Conservation (phyloP, 768 basidiomycete genomes). For the Serendipita vermifera region DNA sequence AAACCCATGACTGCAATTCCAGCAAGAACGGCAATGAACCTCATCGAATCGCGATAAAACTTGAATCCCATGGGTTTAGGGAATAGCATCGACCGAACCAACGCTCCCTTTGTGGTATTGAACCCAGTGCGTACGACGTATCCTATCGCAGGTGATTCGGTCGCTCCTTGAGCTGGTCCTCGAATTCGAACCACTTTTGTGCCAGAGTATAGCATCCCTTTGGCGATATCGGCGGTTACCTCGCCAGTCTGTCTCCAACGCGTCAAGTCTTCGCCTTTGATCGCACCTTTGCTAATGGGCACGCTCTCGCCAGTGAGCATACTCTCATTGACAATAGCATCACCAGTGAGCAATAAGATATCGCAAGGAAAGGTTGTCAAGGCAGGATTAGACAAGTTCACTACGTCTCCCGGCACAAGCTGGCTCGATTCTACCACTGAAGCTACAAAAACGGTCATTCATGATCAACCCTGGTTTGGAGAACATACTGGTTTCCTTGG, state of each 20-base stretch:
- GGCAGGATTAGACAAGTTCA: slow-evolving; percentile 71
- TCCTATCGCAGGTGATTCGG: slow-evolving; percentile 54
- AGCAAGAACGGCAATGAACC: slow-evolving; percentile 84
- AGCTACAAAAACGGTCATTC: slow-evolving; percentile 36
- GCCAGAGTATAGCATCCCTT: slow-evolving; percentile 79
- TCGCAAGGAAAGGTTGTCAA: slow-evolving; percentile 76
- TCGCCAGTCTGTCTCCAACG: slow-evolving; percentile 59
- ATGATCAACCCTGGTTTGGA: background rate
- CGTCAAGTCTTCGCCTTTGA: slow-evolving; percentile 62
- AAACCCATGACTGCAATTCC: slow-evolving; percentile 89
- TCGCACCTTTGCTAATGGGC: slow-evolving; percentile 81
- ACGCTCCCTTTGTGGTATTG: slow-evolving; percentile 92
- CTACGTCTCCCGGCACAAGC: slow-evolving; percentile 83
- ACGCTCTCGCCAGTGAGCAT: slow-evolving; percentile 99
- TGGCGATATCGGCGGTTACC: slow-evolving; percentile 47
- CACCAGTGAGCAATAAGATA: slow-evolving; percentile 82
- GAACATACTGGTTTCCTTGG: slow-evolving; percentile 57
- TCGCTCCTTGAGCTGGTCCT: slow-evolving; percentile 40
- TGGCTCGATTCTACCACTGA: slow-evolving; percentile 53
- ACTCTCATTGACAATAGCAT: slow-evolving; percentile 96
- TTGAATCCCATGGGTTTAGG: slow-evolving; percentile 98
- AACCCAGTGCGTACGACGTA: slow-evolving; percentile 82
- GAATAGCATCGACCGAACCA: slow-evolving; percentile 95
- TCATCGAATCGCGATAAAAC: slow-evolving; percentile 85
- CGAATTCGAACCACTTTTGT: slow-evolving; percentile 83